These are phyloP conservation scores for Diaporthe batatas DNA, from an alignment of 2,329 filamentous ascomycete genomes.

Conservation along the genomic window DNA sequence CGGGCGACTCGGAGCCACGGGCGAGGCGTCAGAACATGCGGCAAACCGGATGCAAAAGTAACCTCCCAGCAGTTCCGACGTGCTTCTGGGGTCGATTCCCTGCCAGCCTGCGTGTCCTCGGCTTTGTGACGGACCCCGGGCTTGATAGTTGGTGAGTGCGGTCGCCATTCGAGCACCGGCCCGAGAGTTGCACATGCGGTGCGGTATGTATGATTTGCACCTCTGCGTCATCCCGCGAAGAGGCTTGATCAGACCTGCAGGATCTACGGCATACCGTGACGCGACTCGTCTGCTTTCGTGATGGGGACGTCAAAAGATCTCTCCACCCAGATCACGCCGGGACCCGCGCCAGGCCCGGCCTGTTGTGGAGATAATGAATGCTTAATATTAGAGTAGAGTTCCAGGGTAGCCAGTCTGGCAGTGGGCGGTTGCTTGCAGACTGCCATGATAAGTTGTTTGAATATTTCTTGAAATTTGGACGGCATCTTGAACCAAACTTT, in stretches of 20 bases:
- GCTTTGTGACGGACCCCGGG: background rate
- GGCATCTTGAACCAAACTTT: background rate
- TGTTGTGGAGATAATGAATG: constrained; percentile 34
- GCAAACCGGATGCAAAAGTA: background rate
- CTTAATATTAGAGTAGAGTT: constrained; percentile 20
- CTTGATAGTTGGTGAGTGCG: background rate
- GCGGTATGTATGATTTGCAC: background rate
- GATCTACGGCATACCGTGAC: constrained; percentile 35
- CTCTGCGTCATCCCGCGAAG: constrained; percentile 31
- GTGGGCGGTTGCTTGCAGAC: constrained; percentile 23
- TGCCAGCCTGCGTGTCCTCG: background rate
- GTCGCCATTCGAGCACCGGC: background rate
- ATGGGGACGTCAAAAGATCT: constrained; percentile 31
- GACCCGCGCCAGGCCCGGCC: constrained; percentile 27
- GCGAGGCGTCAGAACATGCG: background rate
- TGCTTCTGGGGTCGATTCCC: background rate
- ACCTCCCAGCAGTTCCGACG: constrained; percentile 3
- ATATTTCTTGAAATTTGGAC: constrained; percentile 5
- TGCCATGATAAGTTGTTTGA: background rate
- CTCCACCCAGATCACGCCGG: constrained; percentile 26
- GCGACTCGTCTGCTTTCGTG: constrained; percentile 20
- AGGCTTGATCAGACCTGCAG: background rate
- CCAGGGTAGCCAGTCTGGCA: constrained; percentile 7
- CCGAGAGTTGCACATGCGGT: constrained; percentile 8
- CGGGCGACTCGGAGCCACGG: background rate